These are phyloP conservation scores for Boletus vinaceobasis DNA, from an alignment of 768 basidiomycete genomes.

Conservation along the genomic window DNA sequence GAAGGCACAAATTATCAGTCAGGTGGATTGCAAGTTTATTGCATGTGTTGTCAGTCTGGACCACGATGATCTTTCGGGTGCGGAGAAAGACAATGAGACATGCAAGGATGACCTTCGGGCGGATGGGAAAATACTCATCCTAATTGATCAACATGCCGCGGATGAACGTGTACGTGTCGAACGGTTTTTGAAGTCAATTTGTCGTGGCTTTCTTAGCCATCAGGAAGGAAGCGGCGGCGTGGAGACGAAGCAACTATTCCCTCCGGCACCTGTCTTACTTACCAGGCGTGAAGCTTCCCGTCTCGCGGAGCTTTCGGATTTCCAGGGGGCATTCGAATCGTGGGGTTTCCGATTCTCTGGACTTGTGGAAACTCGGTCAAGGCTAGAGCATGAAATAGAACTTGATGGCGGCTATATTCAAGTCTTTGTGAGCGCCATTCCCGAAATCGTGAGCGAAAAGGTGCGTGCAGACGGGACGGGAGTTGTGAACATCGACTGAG, in stretches of 20 bases:
- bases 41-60: constrained; percentile 55
- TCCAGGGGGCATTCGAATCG: constrained; percentile 48
- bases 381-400: constrained; percentile 16
- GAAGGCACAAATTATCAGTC: constrained; percentile 62
- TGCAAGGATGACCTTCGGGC: constrained; percentile 16
- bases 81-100: constrained; percentile 12
- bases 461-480: constrained; percentile 26
- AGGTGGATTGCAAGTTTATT: constrained; percentile 91
- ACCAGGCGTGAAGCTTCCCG: constrained; percentile 59
- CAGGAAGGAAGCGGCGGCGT: constrained; percentile 37
- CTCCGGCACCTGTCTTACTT: constrained; percentile 60
- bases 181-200: constrained; percentile 69
- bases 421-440: constrained; percentile 58
- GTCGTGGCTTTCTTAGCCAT: constrained; percentile 56
- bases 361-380: constrained; percentile 24
- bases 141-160: constrained; percentile 98
- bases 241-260: constrained; percentile 43
- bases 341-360: constrained; percentile 70
- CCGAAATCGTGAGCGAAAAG: constrained; percentile 71
- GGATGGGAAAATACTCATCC: constrained; percentile 46
- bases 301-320: constrained; percentile 40
- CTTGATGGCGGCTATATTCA: constrained; percentile 51
- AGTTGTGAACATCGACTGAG: constrained; percentile 7
- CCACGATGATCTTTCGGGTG: constrained; percentile 9
- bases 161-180: constrained; percentile 95